Percentiles rank a stretch among this genome's conserved stretches.
Evolutionary conservation across 192 early-diverging fungal species (phyloP).

Genomic region (Gigaspora rosea): DNA sequence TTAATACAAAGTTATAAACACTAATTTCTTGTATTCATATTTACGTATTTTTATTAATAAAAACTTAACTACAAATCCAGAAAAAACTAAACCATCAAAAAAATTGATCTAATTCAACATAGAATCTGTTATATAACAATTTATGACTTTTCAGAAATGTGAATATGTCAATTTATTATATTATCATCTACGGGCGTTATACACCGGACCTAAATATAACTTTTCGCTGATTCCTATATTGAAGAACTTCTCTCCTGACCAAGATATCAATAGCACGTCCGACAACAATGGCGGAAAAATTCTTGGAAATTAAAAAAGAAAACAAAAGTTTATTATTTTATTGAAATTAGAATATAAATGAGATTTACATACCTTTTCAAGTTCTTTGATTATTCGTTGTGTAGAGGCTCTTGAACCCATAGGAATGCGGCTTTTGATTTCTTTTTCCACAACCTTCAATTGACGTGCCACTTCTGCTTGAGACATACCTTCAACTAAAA

Average conservation of each 20-base stretch:
- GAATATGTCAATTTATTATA: too few species aligned
- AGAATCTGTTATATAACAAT: too few species aligned
- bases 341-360: constrained; percentile 32
- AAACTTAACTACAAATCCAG: too few species aligned
- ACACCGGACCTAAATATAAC: constrained; percentile 33
- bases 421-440: constrained; percentile 83
- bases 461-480: constrained; percentile 72
- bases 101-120: too few species aligned
- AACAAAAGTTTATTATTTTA: not conserved
- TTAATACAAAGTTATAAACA: too few species aligned
- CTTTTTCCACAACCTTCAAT: constrained; percentile 79
- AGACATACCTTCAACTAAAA: constrained; percentile 75
- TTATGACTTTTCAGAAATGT: too few species aligned
- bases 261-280: constrained; percentile 77
- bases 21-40: too few species aligned
- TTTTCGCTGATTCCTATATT: constrained; percentile 78
- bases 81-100: too few species aligned
- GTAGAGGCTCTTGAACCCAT: constrained; percentile 78
- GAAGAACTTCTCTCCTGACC: constrained; percentile 77
- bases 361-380: constrained; percentile 49
- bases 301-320: not conserved
- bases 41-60: too few species aligned
- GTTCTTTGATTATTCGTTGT: constrained; percentile 50
- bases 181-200: not conserved
- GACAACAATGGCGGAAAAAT: constrained; percentile 60